Evolutionary conservation across 306 rosid species (phyloP).

Genomic region (Sindora glabra): DNA sequence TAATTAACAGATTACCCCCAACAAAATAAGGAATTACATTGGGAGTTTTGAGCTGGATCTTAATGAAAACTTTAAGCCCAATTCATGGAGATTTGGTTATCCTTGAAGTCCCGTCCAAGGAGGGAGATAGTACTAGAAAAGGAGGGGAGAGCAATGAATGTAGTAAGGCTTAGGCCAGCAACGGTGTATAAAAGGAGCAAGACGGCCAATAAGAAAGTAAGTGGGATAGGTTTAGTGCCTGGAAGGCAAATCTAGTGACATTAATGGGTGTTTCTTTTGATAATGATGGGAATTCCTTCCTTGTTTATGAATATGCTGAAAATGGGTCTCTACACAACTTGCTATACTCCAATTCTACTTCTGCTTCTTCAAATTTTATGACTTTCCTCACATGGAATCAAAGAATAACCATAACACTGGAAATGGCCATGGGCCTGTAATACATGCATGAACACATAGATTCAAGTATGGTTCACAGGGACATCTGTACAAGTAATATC

Average conservation of each 20-base stretch:
- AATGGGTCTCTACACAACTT: slow-evolving; percentile 69
- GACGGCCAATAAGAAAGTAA: too few relatives aligned
- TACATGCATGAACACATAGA: slow-evolving; percentile 80
- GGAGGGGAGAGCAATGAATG: too few relatives aligned
- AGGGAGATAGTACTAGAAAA: too few relatives aligned
- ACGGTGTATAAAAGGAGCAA: too few relatives aligned
- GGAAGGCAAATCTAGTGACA: slow-evolving; percentile 74
- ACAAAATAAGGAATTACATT: too few relatives aligned
- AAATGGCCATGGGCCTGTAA: slow-evolving; percentile 68
- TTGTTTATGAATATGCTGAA: slow-evolving; percentile 70
- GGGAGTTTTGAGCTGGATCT: too few relatives aligned
- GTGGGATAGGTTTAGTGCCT: too few relatives aligned
- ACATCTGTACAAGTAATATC: slow-evolving; percentile 59
- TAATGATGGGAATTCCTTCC: slow-evolving; percentile 35
- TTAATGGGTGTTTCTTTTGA: slow-evolving; percentile 53
- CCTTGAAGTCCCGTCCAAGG: too few relatives aligned
- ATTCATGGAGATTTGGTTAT: too few relatives aligned
- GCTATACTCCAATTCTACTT: slow-evolving; percentile 33
- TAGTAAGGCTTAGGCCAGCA: too few relatives aligned
- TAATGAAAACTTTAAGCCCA: too few relatives aligned
- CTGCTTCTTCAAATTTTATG: slow-evolving; percentile 18
- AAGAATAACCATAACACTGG: slow-evolving; percentile 64
- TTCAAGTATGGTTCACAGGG: slow-evolving; percentile 70
- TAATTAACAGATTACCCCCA: too few relatives aligned
- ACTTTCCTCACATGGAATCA: slow-evolving; percentile 72